These are phyloP conservation scores for Brassica hybrid DNA, from an alignment of 441 rosid genomes.

Conservation along the genomic window DNA sequence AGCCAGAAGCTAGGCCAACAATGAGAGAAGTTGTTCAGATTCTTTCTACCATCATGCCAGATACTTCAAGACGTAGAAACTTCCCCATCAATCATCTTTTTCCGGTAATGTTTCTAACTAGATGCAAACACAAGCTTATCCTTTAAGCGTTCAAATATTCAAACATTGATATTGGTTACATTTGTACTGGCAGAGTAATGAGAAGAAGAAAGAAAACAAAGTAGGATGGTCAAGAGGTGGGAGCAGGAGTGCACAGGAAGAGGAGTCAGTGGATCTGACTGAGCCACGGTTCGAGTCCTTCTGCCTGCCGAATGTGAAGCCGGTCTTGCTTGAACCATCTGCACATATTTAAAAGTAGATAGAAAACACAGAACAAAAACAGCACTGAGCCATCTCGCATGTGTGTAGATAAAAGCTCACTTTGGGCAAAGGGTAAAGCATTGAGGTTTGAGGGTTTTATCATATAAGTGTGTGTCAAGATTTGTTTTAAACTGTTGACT, in stretches of 20 bases:
- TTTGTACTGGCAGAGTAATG: slow-evolving; percentile 14
- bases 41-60: slow-evolving; percentile 81
- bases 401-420: slow-evolving; percentile 26
- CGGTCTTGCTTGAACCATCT: slow-evolving; percentile 47
- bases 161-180: too few relatives aligned
- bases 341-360: slow-evolving; percentile 22
- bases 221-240: slow-evolving; percentile 54
- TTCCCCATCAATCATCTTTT: slow-evolving; percentile 60
- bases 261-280: slow-evolving; percentile 78
- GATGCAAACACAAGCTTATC: neutral
- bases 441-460: slow-evolving; percentile 21
- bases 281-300: slow-evolving; percentile 94
- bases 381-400: slow-evolving; percentile 5
- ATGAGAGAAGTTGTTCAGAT: slow-evolving; percentile 98
- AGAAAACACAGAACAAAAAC: slow-evolving; percentile 19
- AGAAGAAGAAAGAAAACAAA: slow-evolving; percentile 35
- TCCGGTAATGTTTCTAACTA: slow-evolving; percentile 51
- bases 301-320: slow-evolving; percentile 53
- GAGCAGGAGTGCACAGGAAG: slow-evolving; percentile 55
- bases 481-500: slow-evolving; percentile 11
- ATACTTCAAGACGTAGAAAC: slow-evolving; percentile 68
- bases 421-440: slow-evolving; percentile 1
- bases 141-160: neutral
- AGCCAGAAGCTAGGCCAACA: slow-evolving; percentile 91
- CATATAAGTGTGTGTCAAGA: neutral